Percentiles rank a stretch among this genome's conserved stretches.
Conservation (phyloP, 129 eudicot species). For the Flaveria linearis region DNA sequence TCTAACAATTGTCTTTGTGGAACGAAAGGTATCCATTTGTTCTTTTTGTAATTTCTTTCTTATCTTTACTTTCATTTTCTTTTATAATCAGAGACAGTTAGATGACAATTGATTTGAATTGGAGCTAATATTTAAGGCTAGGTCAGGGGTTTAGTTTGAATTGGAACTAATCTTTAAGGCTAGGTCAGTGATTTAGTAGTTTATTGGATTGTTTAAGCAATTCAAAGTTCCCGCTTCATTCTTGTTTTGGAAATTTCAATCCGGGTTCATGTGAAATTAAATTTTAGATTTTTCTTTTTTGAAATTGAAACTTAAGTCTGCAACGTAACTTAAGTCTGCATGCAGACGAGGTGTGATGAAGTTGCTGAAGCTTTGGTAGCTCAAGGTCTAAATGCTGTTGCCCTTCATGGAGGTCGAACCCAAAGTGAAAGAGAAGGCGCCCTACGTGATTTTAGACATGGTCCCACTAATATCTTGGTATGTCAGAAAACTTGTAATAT, state of each 20-base stretch:
- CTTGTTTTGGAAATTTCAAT: no score
- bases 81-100: not conserved
- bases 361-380: constrained; percentile 83
- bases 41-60: not conserved
- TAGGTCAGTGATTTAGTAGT: no score
- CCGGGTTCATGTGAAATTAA: no score
- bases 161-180: not conserved
- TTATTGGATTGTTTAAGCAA: no score
- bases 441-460: constrained; percentile 78
- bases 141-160: not conserved
- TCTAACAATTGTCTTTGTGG: constrained; percentile 80
- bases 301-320: not conserved
- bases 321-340: constrained; percentile 8
- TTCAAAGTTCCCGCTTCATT: not conserved
- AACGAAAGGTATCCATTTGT: constrained; percentile 57
- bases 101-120: constrained; percentile 8
- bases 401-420: constrained; percentile 88
- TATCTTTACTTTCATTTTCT: not conserved
- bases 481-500: constrained; percentile 7
- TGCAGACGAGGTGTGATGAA: constrained; percentile 87
- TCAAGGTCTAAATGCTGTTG: constrained; percentile 75
- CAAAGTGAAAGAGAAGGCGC: constrained; percentile 84
- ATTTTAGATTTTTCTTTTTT: not conserved
- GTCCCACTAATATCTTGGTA: constrained; percentile 80
- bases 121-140: no score